Evolutionary conservation across 2,329 filamentous ascomycete genomes (phyloP).

Genomic region (Daldinia sp.): DNA sequence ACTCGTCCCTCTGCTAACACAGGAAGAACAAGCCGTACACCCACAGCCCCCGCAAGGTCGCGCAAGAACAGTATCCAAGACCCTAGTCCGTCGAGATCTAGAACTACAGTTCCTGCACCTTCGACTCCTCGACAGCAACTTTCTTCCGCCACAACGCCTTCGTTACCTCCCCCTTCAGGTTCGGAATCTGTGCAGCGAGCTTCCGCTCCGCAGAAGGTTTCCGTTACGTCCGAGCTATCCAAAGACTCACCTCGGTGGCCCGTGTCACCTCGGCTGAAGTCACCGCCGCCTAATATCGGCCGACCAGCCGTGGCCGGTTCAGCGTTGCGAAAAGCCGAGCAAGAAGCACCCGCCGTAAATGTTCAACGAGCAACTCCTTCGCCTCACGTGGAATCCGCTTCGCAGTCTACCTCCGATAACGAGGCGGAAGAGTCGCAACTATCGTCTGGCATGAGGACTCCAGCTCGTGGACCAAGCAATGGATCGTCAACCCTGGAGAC

Average conservation of each 20-base stretch:
- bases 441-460: constrained; percentile 69
- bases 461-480: constrained; percentile 69
- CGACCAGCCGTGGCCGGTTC: constrained; percentile 52
- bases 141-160: constrained; percentile 75
- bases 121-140: constrained; percentile 73
- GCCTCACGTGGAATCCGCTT: constrained; percentile 57
- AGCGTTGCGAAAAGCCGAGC: constrained; percentile 59
- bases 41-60: constrained; percentile 61
- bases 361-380: constrained; percentile 64
- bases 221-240: constrained; percentile 60
- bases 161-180: constrained; percentile 67
- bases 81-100: constrained; percentile 69
- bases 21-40: constrained; percentile 46
- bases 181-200: constrained; percentile 73
- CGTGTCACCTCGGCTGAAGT: constrained; percentile 80
- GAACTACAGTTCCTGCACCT: constrained; percentile 68
- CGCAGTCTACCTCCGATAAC: constrained; percentile 59
- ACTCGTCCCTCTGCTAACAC: constrained; percentile 42
- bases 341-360: constrained; percentile 65
- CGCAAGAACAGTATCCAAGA: constrained; percentile 76
- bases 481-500: constrained; percentile 80
- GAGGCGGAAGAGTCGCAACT: constrained; percentile 65
- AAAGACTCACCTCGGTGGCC: constrained; percentile 78
- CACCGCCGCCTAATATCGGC: constrained; percentile 73
- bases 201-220: constrained; percentile 73